Base-by-base conservation (phyloP, 2,329 filamentous ascomycete species). In the Talaromyces sp. region DNA sequence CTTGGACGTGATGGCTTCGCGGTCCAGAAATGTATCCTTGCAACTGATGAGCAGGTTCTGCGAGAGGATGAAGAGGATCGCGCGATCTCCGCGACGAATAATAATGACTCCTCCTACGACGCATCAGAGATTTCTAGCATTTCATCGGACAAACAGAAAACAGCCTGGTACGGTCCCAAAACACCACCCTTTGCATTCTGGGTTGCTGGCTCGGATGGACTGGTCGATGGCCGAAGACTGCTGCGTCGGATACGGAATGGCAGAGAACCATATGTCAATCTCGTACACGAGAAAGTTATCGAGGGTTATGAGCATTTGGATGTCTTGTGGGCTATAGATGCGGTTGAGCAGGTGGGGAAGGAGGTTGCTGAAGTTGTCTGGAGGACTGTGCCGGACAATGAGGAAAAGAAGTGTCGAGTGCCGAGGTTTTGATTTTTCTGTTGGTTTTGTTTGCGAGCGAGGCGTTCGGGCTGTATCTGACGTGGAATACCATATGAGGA, bases 281-380 rank as follows among this genome's bases (percentile, higher is more conserved):
- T 97, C 5, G 89, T 96, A 4, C 89, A 96, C 73, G 82, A 83
- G 62, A 95, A 90, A 69, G 78, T 95, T 21, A 88, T 97, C 43
- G 85, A 89, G 2, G 89, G 88, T 48, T 96, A 96, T 70, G 93
- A 97, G 75, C 93, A 97, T 73, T 80, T 97, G 4, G 93, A 97
- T 74, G 90, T 97, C 1, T 85, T 97, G 37, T 97, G 93, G 93
- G 91, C 92, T 0, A 90, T 97, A 80, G 91, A 97, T 68, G 85
- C 86, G 0, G 84, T 91, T 15, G 86, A 93, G 50, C 84, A 93
- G 70, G 89, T 97, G 0, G 94, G 92, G 5, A 80, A 78, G 58
- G 92, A 96, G 74, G 78, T 97, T 0, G 82, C 85, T 31, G 87
- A 93, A 66, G 87, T 95, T 13, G 73, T 97, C 11, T 97, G 92